These are phyloP conservation scores for Lactarius tabidus DNA, from an alignment of 768 basidiomycete species.

Conservation along the genomic window DNA sequence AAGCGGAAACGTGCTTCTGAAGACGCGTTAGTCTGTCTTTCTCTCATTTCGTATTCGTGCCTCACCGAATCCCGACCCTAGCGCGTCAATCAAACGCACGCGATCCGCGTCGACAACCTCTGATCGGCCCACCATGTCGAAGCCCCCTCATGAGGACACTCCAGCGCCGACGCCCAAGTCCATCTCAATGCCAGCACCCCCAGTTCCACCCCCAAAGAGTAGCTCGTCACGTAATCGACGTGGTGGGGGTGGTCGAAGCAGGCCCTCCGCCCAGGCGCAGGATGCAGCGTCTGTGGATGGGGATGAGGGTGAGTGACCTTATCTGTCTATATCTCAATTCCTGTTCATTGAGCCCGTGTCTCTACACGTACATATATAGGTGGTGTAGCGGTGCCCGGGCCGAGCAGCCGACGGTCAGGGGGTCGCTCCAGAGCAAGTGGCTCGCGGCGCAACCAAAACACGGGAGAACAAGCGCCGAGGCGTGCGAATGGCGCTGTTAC, in stretches of 20 bases:
- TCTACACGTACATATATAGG: conserved; percentile 1
- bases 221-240: conserved; percentile 31
- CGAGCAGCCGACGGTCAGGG: conserved; percentile 43
- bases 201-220: conserved; percentile 28
- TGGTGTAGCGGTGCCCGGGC: conserved; percentile 3
- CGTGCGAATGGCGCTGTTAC: conserved; percentile 35
- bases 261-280: conserved; percentile 29
- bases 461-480: conserved; percentile 27
- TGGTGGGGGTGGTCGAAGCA: conserved; percentile 30
- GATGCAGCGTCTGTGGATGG: conserved; percentile 43
- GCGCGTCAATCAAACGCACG: conserved; percentile 62
- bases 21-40: conserved; percentile 50
- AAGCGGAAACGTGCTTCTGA: conserved; percentile 78
- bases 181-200: conserved; percentile 24
- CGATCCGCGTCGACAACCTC: conserved; percentile 72
- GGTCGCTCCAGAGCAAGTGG: conserved; percentile 43
- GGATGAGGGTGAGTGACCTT: conserved; percentile 54
- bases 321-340: conserved; percentile 30
- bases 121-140: conserved; percentile 46
- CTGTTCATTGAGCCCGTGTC: conserved; percentile 30
- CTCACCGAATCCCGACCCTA: conserved; percentile 27
- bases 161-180: conserved; percentile 30
- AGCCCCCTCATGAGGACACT: conserved; percentile 43
- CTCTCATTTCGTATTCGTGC: conserved; percentile 16
- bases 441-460: conserved; percentile 44